Evolutionary conservation across 345 rosid genomes (phyloP).

Genomic region (Pseudoturritis turrita): DNA sequence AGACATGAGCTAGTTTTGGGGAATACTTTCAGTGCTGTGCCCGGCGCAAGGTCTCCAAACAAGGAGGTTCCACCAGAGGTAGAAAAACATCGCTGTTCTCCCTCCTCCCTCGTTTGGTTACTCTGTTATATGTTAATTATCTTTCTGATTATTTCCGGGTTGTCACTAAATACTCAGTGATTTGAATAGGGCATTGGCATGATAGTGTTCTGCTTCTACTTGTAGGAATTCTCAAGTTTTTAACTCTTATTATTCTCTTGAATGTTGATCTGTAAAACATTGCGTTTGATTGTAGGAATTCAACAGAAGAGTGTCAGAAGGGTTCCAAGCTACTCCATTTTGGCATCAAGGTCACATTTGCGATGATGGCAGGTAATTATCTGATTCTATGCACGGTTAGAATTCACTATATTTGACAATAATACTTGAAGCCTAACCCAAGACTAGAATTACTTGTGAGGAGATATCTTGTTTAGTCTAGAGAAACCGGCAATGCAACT

Average conservation of each 20-base stretch:
- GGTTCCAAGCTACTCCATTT: slow-evolving; percentile 88
- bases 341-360: slow-evolving; percentile 94
- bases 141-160: neutral
- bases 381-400: neutral
- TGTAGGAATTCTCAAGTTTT: neutral
- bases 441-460: neutral
- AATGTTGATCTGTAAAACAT: slow-evolving; percentile 1
- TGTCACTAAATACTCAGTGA: neutral
- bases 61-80: slow-evolving; percentile 92
- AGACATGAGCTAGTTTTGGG: slow-evolving; percentile 86
- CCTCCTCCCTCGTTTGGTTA: neutral
- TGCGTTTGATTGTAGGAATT: slow-evolving; percentile 55
- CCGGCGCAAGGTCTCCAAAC: slow-evolving; percentile 53
- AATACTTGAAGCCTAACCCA: neutral
- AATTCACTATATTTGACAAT: neutral
- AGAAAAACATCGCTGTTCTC: neutral
- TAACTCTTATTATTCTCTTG: neutral
- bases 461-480: neutral
- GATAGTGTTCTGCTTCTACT: neutral
- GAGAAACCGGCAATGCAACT: neutral
- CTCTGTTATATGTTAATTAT: neutral
- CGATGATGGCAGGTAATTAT: slow-evolving; percentile 41
- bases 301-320: slow-evolving; percentile 61
- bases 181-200: neutral
- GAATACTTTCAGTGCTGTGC: slow-evolving; percentile 59